Percentiles rank a stretch among this genome's conserved stretches.
Evolutionary conservation across 1,284 basidiomycete genomes (phyloP).

Genomic region (Anthracocystis walkeri): DNA sequence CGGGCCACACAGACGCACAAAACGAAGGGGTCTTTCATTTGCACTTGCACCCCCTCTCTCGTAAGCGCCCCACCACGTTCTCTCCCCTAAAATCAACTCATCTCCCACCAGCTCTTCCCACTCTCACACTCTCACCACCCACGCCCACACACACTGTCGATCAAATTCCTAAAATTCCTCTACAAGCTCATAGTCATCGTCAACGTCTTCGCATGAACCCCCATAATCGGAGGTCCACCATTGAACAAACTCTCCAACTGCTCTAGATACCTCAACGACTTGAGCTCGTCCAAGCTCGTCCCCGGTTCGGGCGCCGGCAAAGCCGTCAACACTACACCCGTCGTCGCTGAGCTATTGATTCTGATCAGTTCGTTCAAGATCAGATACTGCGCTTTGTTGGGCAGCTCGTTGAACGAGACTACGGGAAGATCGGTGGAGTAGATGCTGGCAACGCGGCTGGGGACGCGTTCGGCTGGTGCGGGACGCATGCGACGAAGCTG

Average conservation of each 20-base stretch:
- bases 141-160: not conserved
- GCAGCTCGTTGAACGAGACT: conserved; percentile 67
- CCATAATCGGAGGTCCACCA: conserved; percentile 65
- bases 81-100: not conserved
- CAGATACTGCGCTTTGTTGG: conserved; percentile 68
- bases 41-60: not conserved
- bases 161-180: not conserved
- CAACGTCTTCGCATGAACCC: conserved; percentile 66
- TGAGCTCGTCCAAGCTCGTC: conserved; percentile 55
- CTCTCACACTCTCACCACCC: conserved; percentile 1
- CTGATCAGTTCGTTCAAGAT: conserved; percentile 68
- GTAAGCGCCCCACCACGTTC: not conserved
- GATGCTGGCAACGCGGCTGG: conserved; percentile 22
- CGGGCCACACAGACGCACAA: not conserved
- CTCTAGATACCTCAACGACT: conserved; percentile 59
- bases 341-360: conserved; percentile 55
- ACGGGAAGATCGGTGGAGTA: conserved; percentile 40
- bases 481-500: conserved; percentile 21
- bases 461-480: not conserved
- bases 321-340: conserved; percentile 66
- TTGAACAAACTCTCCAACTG: conserved; percentile 64
- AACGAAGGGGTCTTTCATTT: not conserved
- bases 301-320: conserved; percentile 67
- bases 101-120: not conserved
- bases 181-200: conserved; percentile 65